Conservation (phyloP, 768 basidiomycete species). For the Kwoniella botswanensis region DNA sequence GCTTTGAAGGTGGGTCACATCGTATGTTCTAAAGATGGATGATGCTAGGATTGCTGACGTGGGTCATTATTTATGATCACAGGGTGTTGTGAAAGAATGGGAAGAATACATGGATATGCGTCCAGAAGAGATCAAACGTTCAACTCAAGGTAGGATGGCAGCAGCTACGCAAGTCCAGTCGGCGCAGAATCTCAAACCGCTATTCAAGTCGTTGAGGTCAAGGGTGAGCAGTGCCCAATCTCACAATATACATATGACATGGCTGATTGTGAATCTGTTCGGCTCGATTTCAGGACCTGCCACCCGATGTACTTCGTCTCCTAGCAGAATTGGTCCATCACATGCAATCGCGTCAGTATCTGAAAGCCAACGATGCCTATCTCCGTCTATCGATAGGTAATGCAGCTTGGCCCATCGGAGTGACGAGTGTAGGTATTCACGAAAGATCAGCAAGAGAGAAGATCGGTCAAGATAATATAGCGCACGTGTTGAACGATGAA, state of each 20-base stretch:
- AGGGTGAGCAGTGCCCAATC: slow-evolving; percentile 65
- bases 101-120: slow-evolving; percentile 91
- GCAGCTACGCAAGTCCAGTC: slow-evolving; percentile 95
- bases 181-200: slow-evolving; percentile 92
- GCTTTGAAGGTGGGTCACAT: slow-evolving; percentile 69
- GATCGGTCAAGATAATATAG: slow-evolving; percentile 95
- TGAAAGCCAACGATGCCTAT: slow-evolving; percentile 95
- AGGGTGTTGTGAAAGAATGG: slow-evolving; percentile 90
- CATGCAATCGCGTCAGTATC: slow-evolving; percentile 96
- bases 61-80: not conserved
- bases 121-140: slow-evolving; percentile 84
- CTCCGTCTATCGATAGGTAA: slow-evolving; percentile 96
- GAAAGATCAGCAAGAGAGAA: slow-evolving; percentile 97
- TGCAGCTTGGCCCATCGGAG: slow-evolving; percentile 99
- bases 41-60: no score
- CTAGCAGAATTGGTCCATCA: slow-evolving; percentile 93
- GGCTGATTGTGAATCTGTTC: not conserved
- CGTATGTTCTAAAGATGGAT: no score
- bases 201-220: slow-evolving; percentile 87
- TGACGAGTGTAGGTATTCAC: slow-evolving; percentile 99
- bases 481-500: slow-evolving; percentile 98
- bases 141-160: slow-evolving; percentile 89
- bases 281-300: slow-evolving; percentile 65
- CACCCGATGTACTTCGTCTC: slow-evolving; percentile 78
- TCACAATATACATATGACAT: slow-evolving; percentile 1